phyloP scores from a whole-genome alignment of 371 early-diverging fungal genomes.

The Batkoa obscura region DNA sequence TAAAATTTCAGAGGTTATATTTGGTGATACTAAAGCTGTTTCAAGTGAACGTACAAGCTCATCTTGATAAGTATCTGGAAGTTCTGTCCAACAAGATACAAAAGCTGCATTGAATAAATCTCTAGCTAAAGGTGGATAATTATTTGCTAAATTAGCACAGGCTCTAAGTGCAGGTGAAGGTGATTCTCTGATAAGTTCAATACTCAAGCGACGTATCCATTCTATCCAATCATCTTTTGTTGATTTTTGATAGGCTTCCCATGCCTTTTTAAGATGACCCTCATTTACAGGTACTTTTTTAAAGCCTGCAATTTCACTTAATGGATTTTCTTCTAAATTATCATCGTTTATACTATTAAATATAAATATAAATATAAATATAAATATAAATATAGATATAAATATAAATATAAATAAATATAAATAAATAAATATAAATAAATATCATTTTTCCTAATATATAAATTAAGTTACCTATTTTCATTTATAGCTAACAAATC shows the following conservation, averaged over 20 bases:
- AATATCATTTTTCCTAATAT: not conserved
- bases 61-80: constrained; percentile 80
- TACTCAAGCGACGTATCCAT: constrained; percentile 82
- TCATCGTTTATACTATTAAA: constrained; percentile 3
- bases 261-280: constrained; percentile 67
- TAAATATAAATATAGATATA: too few species aligned
- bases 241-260: constrained; percentile 79
- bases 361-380: not conserved
- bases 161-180: constrained; percentile 89
- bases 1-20: constrained; percentile 81
- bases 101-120: constrained; percentile 95
- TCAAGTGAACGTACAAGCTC: constrained; percentile 75
- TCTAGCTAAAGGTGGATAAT: constrained; percentile 63
- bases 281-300: constrained; percentile 77
- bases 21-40: constrained; percentile 63
- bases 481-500: not conserved
- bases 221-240: constrained; percentile 93
- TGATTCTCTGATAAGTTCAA: constrained; percentile 89
- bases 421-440: not conserved
- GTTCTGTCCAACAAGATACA: constrained; percentile 90
- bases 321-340: constrained; percentile 12
- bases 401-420: not conserved
- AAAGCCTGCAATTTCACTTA: too few species aligned
- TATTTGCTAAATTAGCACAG: constrained; percentile 62
- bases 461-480: not conserved